Evolutionary conservation across 306 rosid species (phyloP).

Genomic region (Ormosia emarginata): DNA sequence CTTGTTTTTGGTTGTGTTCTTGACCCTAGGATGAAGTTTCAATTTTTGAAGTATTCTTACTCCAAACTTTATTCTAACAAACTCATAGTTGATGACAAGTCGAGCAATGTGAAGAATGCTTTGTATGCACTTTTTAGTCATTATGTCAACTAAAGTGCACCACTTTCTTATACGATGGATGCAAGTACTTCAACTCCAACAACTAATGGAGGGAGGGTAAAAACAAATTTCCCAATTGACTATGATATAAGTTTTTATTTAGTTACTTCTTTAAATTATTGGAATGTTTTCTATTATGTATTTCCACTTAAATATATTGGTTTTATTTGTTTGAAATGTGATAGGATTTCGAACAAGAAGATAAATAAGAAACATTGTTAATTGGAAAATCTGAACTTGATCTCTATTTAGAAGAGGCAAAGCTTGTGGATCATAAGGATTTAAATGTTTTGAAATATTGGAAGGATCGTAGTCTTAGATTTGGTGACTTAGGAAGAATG

Average conservation of each 20-base stretch:
- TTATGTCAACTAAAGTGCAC: too few species aligned
- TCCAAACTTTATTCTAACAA: neutral
- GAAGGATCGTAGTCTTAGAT: neutral
- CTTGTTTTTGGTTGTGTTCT: neutral
- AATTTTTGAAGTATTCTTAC: neutral
- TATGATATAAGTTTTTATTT: too few species aligned
- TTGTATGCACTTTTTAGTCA: too few species aligned
- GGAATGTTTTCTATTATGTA: too few species aligned
- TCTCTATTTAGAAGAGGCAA: neutral
- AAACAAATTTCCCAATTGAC: too few species aligned
- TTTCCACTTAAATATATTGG: too few species aligned
- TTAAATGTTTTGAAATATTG: neutral
- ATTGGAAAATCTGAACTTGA: neutral
- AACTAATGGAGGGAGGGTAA: too few species aligned
- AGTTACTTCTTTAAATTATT: too few species aligned
- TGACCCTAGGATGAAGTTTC: neutral
- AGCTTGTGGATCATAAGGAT: neutral
- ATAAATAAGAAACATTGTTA: neutral
- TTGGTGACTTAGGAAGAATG: too few species aligned
- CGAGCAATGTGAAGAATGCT: neutral
- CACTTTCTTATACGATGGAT: too few species aligned
- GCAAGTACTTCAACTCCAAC: too few species aligned
- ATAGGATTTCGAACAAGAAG: neutral
- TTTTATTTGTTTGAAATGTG: neutral
- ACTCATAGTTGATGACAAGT: neutral